Evolutionary conservation across 2,329 filamentous ascomycete species (phyloP), one percentile per base, ranked within the genome.

Genomic region (Colletotrichum falcatum): DNA sequence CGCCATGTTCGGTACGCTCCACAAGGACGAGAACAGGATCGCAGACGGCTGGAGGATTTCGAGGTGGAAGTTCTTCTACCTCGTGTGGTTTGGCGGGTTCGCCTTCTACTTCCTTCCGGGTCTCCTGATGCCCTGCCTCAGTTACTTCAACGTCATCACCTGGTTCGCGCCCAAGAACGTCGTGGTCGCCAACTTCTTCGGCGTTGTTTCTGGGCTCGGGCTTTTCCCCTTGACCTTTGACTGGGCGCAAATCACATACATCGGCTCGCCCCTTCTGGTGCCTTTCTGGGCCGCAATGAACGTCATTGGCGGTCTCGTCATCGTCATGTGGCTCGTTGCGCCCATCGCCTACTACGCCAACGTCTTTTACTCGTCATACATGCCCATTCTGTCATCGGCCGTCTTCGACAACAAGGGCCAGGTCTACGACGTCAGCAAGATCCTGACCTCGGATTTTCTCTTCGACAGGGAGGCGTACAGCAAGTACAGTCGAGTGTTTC

Each of bases 201-300:
- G 94, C 20, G 92, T 95, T 20, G 88, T 90, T n/a, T 95, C 94
- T 2, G 94, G 94, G 2, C 86, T 97, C 18, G 94, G 94, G 0
- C 82, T 97, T 42, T 94, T 97, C 72, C 94, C 94, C 0, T 78
- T 97, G 75, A 97, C 94, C 0, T 97, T 97, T 76, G 94, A 97
- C 82, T 97, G 94, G 94, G 92, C 93, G 0, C 94, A 97, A 77
- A 91, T 97, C 72, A 94, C 94, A 0, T 91, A 95, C 77, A 96
- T 97, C 75, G 94, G 94, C 20, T 96, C 93, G 5, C 94, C 92
- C 0, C 83, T 97, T 8, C 86, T 96, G 20, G 94, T 94, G 0
- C 94, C 94, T 0, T 96, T 95, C 79, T 94, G 94, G 93, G 92
- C 93, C 49, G 91, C 93, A 11, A 89, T 95, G 81, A 96, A 96